phyloP scores from a whole-genome alignment of 2,329 filamentous ascomycete species.

The Stachybotrys echinatus region DNA sequence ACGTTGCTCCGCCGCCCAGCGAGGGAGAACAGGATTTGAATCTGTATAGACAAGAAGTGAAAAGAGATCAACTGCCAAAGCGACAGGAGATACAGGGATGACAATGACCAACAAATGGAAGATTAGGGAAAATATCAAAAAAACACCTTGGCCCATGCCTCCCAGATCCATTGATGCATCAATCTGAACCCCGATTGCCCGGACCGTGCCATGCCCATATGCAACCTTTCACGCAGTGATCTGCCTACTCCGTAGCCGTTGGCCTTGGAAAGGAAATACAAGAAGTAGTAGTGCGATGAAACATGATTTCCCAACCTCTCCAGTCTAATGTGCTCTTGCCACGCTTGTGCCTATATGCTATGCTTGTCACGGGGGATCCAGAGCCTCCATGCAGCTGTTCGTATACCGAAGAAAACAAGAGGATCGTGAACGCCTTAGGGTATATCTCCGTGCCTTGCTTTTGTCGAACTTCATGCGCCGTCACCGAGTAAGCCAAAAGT shows the following conservation, averaged over 20 bases:
- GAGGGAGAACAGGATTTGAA: not conserved
- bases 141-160: not conserved
- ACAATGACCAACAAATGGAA: not conserved
- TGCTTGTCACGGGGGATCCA: not conserved
- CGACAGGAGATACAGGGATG: not conserved
- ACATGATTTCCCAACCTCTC: not conserved
- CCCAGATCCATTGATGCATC: not conserved
- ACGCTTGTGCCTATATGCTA: not conserved
- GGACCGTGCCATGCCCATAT: not conserved
- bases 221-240: not conserved
- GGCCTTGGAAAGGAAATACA: too few species aligned
- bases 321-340: not conserved
- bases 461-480: conserved; percentile 1
- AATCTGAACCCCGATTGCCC: not conserved
- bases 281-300: not conserved
- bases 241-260: not conserved
- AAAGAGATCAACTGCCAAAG: not conserved
- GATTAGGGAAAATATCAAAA: not conserved
- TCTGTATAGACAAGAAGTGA: not conserved
- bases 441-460: not conserved
- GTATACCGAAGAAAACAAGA: not conserved
- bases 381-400: not conserved
- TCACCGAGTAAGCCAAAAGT: not conserved
- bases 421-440: not conserved
- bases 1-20: not conserved